Evolutionary conservation across 2,329 filamentous ascomycete genomes (phyloP), one percentile per base, ranked within the genome.

Genomic region (Plectosphaerella sp.): DNA sequence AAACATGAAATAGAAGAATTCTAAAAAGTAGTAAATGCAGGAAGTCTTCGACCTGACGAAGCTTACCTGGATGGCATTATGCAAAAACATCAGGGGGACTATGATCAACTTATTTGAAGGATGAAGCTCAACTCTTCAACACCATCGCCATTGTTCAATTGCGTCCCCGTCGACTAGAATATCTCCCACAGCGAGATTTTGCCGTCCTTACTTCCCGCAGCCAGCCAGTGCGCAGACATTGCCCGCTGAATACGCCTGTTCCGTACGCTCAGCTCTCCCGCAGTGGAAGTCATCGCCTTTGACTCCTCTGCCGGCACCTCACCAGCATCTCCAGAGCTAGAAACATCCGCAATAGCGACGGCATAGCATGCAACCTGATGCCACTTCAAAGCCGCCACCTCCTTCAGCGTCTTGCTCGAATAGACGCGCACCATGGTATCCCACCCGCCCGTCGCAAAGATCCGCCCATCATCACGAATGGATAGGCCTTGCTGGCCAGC

Each of bases 131-230:
- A 3, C 22, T 3, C 22, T 22, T 22, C 22, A 22, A 22, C 22
- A 22, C n/a, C n/a, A n/a, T 3, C 22, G 22, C 22, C 22, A 22
- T 22, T 22, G 22, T 22, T 22, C 22, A 12, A 3, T 33, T 9
- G 28, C 28, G 8, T 33, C 22, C 22, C 5, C 11, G 28, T 9
- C 28, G 25, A 9, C 28, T 20, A 92, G 67, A 94, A 99, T 53
- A 97, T 85, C 72, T 97, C 90, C 94, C 94, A 99, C 59, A 99
- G 73, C 64, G 91, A 96, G 57, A 97, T 83, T 67, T 95, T 96
- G 16, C 93, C 94, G 72, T 97, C 94, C 67, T 97, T 99, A 51
- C 89, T 88, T 2, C 94, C 94, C 1, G 84, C 90, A 16, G 88
- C 94, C 49, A 97, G 68, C 92, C 93, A 97, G 68, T 97, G 93